phyloP scores from a whole-genome alignment of 2,329 filamentous ascomycete species.

The Penicillium fuscoglaucum region DNA sequence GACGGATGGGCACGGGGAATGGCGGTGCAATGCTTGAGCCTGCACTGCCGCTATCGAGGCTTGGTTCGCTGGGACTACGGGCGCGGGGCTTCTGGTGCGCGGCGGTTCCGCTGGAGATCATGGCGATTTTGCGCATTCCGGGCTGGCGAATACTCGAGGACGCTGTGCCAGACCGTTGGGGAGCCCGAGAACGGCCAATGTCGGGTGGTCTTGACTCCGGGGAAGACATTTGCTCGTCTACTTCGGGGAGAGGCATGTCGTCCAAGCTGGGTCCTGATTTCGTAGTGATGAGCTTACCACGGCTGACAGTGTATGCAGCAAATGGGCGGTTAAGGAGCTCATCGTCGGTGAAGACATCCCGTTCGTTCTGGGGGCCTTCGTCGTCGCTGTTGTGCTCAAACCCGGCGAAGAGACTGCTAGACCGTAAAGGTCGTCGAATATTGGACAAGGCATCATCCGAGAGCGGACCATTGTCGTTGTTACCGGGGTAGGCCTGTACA shows the following conservation, averaged over 20 bases:
- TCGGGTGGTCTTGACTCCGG: slow-evolving; percentile 31
- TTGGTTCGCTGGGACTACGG: slow-evolving; percentile 49
- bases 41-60: slow-evolving; percentile 42
- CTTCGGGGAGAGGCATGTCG: slow-evolving; percentile 36
- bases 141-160: slow-evolving; percentile 49
- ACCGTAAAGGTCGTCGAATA: slow-evolving; percentile 68
- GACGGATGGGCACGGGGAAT: slow-evolving; percentile 86
- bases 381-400: slow-evolving; percentile 69
- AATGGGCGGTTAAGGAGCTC: slow-evolving; percentile 48
- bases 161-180: slow-evolving; percentile 41
- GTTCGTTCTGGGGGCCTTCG: slow-evolving; percentile 28
- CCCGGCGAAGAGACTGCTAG: slow-evolving; percentile 83
- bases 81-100: slow-evolving; percentile 66
- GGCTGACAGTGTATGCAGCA: slow-evolving; percentile 44
- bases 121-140: slow-evolving; percentile 72
- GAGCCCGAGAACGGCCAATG: slow-evolving; percentile 18
- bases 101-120: slow-evolving; percentile 76
- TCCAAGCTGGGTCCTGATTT: slow-evolving; percentile 35
- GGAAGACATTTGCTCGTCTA: slow-evolving; percentile 40
- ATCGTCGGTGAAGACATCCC: slow-evolving; percentile 46
- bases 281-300: slow-evolving; percentile 45
- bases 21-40: slow-evolving; percentile 60
- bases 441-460: slow-evolving; percentile 59
- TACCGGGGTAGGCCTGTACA: slow-evolving; percentile 70
- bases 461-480: slow-evolving; percentile 77